These are phyloP conservation scores for Pseudophaeomoniella oleicola DNA, from an alignment of 2,329 filamentous ascomycete species.

Conservation along the genomic window DNA sequence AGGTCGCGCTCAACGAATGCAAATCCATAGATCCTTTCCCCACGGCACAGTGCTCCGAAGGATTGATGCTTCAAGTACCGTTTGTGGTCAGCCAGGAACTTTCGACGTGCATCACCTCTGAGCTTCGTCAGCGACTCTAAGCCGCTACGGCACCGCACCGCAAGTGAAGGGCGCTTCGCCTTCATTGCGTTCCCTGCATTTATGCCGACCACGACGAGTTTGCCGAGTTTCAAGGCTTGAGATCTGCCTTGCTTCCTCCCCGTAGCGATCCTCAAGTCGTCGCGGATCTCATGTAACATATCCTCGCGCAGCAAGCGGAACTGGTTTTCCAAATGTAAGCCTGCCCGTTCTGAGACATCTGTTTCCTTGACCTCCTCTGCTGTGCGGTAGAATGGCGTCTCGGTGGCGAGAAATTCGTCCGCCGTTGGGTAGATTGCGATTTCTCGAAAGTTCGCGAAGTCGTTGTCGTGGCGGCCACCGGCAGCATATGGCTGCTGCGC, in stretches of 20 bases:
- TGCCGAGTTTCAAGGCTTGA: slow-evolving; percentile 21
- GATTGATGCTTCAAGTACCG: slow-evolving; percentile 44
- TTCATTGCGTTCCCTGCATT: slow-evolving; percentile 16
- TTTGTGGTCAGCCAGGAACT: slow-evolving; percentile 29
- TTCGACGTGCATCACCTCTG: slow-evolving; percentile 19
- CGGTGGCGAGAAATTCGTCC: slow-evolving; percentile 44
- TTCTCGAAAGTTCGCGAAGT: slow-evolving; percentile 44
- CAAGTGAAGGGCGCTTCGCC: slow-evolving; percentile 19
- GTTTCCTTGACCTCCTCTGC: slow-evolving; percentile 34
- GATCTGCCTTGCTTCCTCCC: slow-evolving; percentile 34
- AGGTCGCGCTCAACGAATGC: slow-evolving; percentile 38
- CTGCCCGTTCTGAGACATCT: slow-evolving; percentile 22
- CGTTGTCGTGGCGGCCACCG: slow-evolving; percentile 62
- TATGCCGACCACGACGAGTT: slow-evolving; percentile 24
- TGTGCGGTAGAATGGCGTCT: slow-evolving; percentile 40
- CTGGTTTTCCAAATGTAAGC: slow-evolving; percentile 51
- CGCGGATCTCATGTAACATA: slow-evolving; percentile 50
- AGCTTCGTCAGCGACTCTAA: slow-evolving; percentile 26
- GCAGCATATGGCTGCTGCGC: slow-evolving; percentile 17
- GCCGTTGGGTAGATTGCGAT: slow-evolving; percentile 52
- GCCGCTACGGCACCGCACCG: slow-evolving; percentile 24
- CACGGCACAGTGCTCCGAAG: slow-evolving; percentile 42
- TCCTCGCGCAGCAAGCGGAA: slow-evolving; percentile 60
- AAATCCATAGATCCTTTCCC: slow-evolving; percentile 40
- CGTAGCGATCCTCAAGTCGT: slow-evolving; percentile 40